Percentiles rank a stretch among this genome's conserved stretches.
Conservation (phyloP, 371 early-diverging fungal species). For the Rhizopus stolonifer region DNA sequence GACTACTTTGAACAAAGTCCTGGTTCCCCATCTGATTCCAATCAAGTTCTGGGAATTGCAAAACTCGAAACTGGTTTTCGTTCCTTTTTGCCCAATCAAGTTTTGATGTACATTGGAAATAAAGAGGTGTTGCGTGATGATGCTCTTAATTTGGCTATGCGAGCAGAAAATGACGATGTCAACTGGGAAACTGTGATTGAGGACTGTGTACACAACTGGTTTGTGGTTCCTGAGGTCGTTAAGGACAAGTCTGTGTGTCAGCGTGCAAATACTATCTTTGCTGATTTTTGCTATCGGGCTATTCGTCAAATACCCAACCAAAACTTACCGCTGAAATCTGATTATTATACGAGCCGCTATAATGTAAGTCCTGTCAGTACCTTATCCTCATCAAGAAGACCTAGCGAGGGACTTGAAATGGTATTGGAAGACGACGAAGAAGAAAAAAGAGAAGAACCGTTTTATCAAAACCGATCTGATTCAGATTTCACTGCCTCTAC, state of each 20-base stretch:
- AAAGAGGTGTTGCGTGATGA: conserved; percentile 48
- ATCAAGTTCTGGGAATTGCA: conserved; percentile 41
- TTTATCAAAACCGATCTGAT: conserved; percentile 9
- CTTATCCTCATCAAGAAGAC: conserved; percentile 14
- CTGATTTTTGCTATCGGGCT: conserved; percentile 39
- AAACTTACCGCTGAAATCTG: background rate
- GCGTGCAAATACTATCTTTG: conserved; percentile 40
- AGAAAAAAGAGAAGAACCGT: conserved; percentile 17
- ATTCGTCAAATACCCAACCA: conserved; percentile 10
- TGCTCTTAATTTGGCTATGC: conserved; percentile 37
- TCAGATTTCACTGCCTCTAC: conserved; percentile 2
- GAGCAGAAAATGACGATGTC: conserved; percentile 45
- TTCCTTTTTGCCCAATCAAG: conserved; percentile 34
- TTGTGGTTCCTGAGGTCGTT: conserved; percentile 50
- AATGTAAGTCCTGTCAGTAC: conserved; percentile 3
- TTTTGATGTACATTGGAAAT: conserved; percentile 46
- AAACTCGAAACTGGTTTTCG: conserved; percentile 42
- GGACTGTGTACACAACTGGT: conserved; percentile 49
- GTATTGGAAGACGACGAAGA: conserved; percentile 37
- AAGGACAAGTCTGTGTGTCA: conserved; percentile 37
- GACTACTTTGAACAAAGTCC: conserved; percentile 42
- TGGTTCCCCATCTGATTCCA: conserved; percentile 21
- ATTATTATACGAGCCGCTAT: background rate
- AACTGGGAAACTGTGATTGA: conserved; percentile 41
- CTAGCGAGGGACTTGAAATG: conserved; percentile 32